phyloP scores from a whole-genome alignment of 2,329 filamentous ascomycete species.

The Diaporthe vexans region DNA sequence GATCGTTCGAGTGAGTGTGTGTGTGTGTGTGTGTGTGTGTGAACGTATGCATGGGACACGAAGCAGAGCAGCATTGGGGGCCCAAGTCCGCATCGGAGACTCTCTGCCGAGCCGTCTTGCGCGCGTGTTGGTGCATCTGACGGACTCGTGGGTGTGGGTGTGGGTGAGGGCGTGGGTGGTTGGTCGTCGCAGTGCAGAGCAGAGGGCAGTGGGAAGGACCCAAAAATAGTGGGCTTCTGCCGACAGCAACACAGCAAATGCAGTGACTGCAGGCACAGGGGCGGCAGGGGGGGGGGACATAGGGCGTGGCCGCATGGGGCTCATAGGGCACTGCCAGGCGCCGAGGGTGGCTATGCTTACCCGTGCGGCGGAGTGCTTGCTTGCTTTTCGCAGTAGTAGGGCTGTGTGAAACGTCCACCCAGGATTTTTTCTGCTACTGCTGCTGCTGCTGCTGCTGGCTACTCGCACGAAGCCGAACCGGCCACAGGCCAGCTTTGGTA shows the following conservation, averaged over 20 bases:
- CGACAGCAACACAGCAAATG: not conserved
- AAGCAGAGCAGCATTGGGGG: slow-evolving; percentile 30
- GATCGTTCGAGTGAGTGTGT: not conserved
- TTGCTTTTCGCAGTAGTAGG: slow-evolving; percentile 9
- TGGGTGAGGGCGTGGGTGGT: not conserved
- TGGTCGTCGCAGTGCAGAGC: not conserved
- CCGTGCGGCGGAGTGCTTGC: slow-evolving; percentile 38
- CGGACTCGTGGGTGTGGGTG: not conserved
- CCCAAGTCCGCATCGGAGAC: slow-evolving; percentile 18
- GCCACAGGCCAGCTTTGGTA: not conserved
- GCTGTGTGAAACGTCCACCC: slow-evolving; percentile 34
- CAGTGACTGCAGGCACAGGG: not conserved
- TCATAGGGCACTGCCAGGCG: slow-evolving; percentile 13
- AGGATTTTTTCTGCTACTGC: not conserved
- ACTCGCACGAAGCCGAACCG: not conserved
- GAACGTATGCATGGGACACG: not conserved
- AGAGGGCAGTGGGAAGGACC: not conserved
- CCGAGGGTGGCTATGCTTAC: slow-evolving; percentile 35
- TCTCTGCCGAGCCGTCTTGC: slow-evolving; percentile 27
- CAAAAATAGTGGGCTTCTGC: slow-evolving; percentile 37
- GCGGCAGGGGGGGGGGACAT: too few species aligned
- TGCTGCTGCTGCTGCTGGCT: not conserved
- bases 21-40: not conserved
- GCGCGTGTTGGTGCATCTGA: not conserved
- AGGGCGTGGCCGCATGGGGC: not conserved